Evolutionary conservation across 805 yeast species (phyloP), one percentile per base, ranked within the genome.

Genomic region (Cyberlindnera bimundalis): DNA sequence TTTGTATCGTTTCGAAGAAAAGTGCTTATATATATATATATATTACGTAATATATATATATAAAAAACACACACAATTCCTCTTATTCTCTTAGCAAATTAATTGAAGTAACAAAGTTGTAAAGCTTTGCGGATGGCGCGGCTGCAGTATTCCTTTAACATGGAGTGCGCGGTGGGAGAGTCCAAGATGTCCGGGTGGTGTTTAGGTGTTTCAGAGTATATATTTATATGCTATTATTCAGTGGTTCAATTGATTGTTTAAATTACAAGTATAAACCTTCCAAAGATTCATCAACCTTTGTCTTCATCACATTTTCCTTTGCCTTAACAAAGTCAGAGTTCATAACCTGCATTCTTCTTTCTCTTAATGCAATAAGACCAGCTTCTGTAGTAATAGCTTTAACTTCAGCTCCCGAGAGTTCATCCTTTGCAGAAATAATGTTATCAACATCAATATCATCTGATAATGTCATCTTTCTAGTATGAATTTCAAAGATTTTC

Each of bases 311-410:
- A 56, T 96, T 79, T 64, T 91, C 98, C 69, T 89, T 85, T 12
- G 96, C 99, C 51, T 81, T 80, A 63, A 84, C 82, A 70, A 91
- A 91, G 62, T 91, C 99, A 47, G 85, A 87, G 21, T 90, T 93
- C 26, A 91, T 87, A 29, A 91, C 98, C 68, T 89, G 95, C 96
- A 91, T 91, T 68, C 98, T 79, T 66, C 98, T 82, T 64, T 91
- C 98, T 65, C 98, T 81, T 60, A 91, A 72, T 1, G 98, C 98
- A 58, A 89, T 76, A 67, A 91, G 74, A 42, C 98, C 98, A 2
- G 98, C 97, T 63, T 91, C 98, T 1, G 98, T 90, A 63, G 97
- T 89, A 49, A 91, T 88, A 42, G 97, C 98, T 68, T 91, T 91
- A 53, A 91, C 93, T 65, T 91, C 98, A 4, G 98, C 98, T 46